phyloP scores from a whole-genome alignment of 2,329 filamentous ascomycete species.

The Biscogniauxia sp. region DNA sequence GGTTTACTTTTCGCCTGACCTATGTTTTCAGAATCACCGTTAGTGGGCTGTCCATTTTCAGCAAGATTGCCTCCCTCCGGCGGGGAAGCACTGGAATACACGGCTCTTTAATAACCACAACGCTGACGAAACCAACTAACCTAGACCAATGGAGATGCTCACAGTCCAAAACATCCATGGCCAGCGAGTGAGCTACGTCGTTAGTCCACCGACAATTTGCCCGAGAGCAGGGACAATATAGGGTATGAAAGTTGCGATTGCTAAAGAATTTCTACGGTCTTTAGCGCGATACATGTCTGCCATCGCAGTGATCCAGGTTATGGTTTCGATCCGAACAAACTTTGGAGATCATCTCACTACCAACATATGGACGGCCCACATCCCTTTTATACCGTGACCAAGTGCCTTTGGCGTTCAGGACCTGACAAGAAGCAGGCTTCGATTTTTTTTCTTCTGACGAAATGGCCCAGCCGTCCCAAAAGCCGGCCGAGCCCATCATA shows the following conservation, averaged over 20 bases:
- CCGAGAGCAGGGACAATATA: constrained; percentile 63
- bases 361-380: too few relatives aligned
- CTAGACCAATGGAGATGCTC: constrained; percentile 52
- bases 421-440: too few relatives aligned
- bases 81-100: constrained; percentile 62
- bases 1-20: constrained; percentile 37
- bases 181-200: constrained; percentile 62
- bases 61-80: constrained; percentile 47
- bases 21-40: constrained; percentile 38
- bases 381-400: too few relatives aligned
- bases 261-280: constrained; percentile 36
- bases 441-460: too few relatives aligned
- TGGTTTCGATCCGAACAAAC: too few relatives aligned
- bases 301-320: too few relatives aligned
- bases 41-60: neutral
- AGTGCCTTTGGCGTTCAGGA: too few relatives aligned
- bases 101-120: constrained; percentile 60
- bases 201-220: constrained; percentile 65
- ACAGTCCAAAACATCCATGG: constrained; percentile 69
- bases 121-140: constrained; percentile 48
- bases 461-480: too few relatives aligned
- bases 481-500: too few relatives aligned
- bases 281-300: constrained; percentile 36
- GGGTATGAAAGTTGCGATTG: constrained; percentile 31
- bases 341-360: too few relatives aligned